Base-by-base conservation (phyloP, 2,329 filamentous ascomycete genomes). In the Arthrobotrys sphaeroides region DNA sequence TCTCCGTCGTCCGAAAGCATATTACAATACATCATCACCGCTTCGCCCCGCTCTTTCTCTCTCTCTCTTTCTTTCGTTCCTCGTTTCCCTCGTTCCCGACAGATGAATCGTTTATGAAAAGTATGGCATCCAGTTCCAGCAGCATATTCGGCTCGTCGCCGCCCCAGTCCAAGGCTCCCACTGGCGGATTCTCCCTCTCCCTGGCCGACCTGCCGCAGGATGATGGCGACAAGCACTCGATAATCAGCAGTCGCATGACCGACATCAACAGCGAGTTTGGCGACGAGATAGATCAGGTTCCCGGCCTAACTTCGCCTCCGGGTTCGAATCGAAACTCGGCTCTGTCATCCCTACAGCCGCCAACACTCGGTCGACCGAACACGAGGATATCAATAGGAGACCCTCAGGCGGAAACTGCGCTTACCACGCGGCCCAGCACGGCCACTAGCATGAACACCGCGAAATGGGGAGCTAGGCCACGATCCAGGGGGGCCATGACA, bases 231-330 rank as follows among this genome's bases (percentile, higher is more conserved):
- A 85, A 87, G 20, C 85, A 88, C 51, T 91, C 89, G 77, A 86
- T 91, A 70, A 90, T 91, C 62, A 92, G 90, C 26, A 91, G 90
- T 70, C 88, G 88, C 75, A 90, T 92, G 86, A 92, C 90, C n/a
- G 86, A 88, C 78, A 83, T 86, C 78, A 83, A 82, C 53, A 86
- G 86, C 38, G 85, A 87, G 77, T 85, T 87, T 83, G 85, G 83
- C 53, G 84, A 86, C 64, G 82, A 83, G 38, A 81, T 82, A 45
- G 78, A 77, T 31, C 88, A 89, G 75, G 87, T 89, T 78, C 87
- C 86, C 18, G 84, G 83, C 45, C 84, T 85, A 13, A 80, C 80
- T 40, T 83, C 84, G 33, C 78, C 80, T 36, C 81, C 82, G 28
- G 77, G 81, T 57, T 80, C 78, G 42, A 77, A 78, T 61, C 76